Conservation (phyloP, 371 early-diverging fungal species). For the Dinochytrium kinnereticum region DNA sequence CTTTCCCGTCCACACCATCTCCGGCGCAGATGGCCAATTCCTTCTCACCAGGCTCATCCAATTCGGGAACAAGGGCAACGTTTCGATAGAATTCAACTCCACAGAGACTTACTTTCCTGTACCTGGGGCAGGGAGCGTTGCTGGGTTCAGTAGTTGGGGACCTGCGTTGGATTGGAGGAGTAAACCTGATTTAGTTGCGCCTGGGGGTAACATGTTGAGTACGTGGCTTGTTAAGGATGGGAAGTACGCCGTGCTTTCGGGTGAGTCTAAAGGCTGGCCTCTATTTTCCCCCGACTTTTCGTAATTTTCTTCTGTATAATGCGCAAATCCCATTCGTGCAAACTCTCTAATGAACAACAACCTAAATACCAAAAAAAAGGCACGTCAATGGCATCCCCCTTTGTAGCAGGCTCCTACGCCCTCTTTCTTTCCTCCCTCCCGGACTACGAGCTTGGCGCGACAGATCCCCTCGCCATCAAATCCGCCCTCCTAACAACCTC, state of each 20-base stretch:
- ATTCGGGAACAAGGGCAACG: conserved; percentile 22
- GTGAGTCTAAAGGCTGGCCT: no score
- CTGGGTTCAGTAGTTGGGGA: neutral
- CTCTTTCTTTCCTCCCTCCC: conserved; percentile 29
- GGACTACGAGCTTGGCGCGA: neutral
- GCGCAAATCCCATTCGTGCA: no score
- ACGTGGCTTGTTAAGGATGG: conserved; percentile 23
- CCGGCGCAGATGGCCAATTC: conserved; percentile 10
- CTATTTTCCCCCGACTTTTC: no score
- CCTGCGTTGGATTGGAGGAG: neutral
- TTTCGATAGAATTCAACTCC: neutral
- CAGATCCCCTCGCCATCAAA: neutral
- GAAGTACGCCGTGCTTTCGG: conserved; percentile 44
- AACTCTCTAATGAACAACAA: no score
- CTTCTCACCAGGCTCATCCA: neutral
- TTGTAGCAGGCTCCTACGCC: conserved; percentile 38
- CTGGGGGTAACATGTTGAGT: conserved; percentile 38
- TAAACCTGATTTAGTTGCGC: conserved; percentile 36
- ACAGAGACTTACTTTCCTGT: neutral
- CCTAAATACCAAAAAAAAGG: conserved; percentile 37
- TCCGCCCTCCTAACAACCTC: conserved; percentile 53
- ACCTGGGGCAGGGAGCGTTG: conserved; percentile 7
- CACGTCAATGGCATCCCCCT: conserved; percentile 58
- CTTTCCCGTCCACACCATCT: conserved; percentile 18
- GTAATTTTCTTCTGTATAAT: no score